Conservation (phyloP, 2,329 filamentous ascomycete species). For the Xylariaceae sp. region DNA sequence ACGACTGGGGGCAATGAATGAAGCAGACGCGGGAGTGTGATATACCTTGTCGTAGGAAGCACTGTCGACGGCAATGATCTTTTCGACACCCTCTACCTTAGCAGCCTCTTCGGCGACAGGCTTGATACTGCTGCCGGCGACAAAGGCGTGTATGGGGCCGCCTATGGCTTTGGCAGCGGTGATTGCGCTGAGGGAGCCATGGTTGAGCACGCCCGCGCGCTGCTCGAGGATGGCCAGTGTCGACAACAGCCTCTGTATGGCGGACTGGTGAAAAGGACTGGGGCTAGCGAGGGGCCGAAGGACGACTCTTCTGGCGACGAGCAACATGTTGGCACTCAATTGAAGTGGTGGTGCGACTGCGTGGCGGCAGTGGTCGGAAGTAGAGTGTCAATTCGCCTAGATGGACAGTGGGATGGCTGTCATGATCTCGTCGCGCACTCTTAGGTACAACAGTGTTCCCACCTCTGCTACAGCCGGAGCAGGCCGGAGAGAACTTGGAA, state of each 20-base stretch:
- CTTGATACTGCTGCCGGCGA: conserved; percentile 78
- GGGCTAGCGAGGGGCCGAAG: conserved; percentile 28
- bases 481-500: not conserved
- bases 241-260: conserved; percentile 69
- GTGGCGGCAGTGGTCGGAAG: no score
- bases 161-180: conserved; percentile 84
- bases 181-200: conserved; percentile 77
- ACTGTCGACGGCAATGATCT: conserved; percentile 86
- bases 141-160: conserved; percentile 78
- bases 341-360: not conserved
- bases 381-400: no score
- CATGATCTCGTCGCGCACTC: no score
- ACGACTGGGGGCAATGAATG: not conserved
- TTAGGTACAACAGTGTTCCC: no score
- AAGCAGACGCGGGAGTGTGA: not conserved
- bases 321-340: conserved; percentile 24
- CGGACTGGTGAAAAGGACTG: conserved; percentile 42
- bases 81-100: conserved; percentile 86
- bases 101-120: conserved; percentile 75
- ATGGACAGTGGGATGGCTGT: no score
- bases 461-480: no score
- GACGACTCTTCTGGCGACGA: conserved; percentile 24
- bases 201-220: conserved; percentile 79
- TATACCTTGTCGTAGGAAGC: conserved; percentile 83
- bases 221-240: conserved; percentile 92